phyloP scores from a whole-genome alignment of 768 basidiomycete genomes.

The Trametes cinnabarina region DNA sequence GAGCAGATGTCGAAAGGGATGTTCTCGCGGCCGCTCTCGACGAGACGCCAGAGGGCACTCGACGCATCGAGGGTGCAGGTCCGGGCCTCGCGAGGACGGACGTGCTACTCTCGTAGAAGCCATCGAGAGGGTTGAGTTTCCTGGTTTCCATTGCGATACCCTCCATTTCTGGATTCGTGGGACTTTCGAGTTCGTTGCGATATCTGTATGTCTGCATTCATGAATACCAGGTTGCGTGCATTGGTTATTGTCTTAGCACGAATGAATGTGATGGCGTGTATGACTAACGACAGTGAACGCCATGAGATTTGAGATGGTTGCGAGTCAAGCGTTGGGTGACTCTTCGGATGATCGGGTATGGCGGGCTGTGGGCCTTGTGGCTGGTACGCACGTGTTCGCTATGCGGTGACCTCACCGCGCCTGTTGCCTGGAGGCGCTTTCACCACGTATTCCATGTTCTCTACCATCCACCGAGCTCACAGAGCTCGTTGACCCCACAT shows the following conservation, averaged over 20 bases:
- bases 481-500: constrained; percentile 10
- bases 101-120: constrained; percentile 13
- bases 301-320: no score
- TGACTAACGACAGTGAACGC: background rate
- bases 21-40: constrained; percentile 38
- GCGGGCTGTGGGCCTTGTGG: background rate
- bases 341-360: no score
- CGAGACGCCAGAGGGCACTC: constrained; percentile 5
- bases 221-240: no score
- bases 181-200: no score
- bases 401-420: constrained; percentile 22
- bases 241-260: background rate
- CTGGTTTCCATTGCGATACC: background rate
- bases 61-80: constrained; percentile 1
- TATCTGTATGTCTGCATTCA: no score
- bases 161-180: background rate
- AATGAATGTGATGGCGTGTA: background rate
- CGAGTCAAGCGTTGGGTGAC: no score
- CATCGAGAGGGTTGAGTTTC: constrained; percentile 12
- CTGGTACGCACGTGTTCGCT: constrained; percentile 15
- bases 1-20: constrained; percentile 46
- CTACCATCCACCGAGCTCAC: constrained; percentile 13
- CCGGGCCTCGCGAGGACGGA: constrained; percentile 7
- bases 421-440: constrained; percentile 5
- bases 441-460: constrained; percentile 21